Conservation (phyloP, 768 basidiomycete genomes). For the Xerocomus potaroensis region DNA sequence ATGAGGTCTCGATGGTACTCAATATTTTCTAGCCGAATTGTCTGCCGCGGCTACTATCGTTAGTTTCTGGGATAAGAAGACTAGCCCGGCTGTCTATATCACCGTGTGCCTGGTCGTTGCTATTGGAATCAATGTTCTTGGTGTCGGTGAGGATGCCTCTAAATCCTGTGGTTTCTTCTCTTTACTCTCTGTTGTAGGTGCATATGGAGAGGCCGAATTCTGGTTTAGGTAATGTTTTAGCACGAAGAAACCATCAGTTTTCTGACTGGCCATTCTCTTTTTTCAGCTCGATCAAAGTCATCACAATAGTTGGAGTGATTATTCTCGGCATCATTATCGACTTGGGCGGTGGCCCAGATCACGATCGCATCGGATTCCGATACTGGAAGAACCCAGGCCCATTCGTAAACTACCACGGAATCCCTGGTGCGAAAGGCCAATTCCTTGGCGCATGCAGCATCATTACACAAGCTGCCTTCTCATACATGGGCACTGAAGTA, state of each 20-base stretch:
- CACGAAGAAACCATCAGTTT: not conserved
- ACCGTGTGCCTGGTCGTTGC: constrained; percentile 49
- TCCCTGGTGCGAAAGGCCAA: constrained; percentile 42
- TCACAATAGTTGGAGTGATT: constrained; percentile 42
- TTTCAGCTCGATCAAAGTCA: constrained; percentile 48
- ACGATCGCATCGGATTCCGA: constrained; percentile 47
- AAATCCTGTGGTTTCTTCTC: not conserved
- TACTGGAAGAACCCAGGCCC: constrained; percentile 56
- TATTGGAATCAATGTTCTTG: constrained; percentile 42
- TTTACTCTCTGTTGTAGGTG: constrained; percentile 19
- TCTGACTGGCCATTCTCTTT: not conserved
- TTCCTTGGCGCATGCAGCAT: constrained; percentile 53
- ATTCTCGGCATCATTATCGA: constrained; percentile 45
- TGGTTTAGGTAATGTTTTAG: constrained; percentile 36
- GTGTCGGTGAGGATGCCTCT: constrained; percentile 30
- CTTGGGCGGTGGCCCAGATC: constrained; percentile 53
- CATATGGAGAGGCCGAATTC: constrained; percentile 49
- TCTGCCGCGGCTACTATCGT: constrained; percentile 50
- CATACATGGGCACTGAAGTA: constrained; percentile 55
- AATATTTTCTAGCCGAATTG: constrained; percentile 37
- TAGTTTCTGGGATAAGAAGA: constrained; percentile 39
- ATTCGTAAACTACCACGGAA: constrained; percentile 41
- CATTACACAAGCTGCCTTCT: constrained; percentile 56
- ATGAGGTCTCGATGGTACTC: not conserved
- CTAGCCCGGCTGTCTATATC: constrained; percentile 49